Evolutionary conservation across 371 early-diverging fungal genomes (phyloP).

Genomic region (Amoeboaphelidium protococcarum): DNA sequence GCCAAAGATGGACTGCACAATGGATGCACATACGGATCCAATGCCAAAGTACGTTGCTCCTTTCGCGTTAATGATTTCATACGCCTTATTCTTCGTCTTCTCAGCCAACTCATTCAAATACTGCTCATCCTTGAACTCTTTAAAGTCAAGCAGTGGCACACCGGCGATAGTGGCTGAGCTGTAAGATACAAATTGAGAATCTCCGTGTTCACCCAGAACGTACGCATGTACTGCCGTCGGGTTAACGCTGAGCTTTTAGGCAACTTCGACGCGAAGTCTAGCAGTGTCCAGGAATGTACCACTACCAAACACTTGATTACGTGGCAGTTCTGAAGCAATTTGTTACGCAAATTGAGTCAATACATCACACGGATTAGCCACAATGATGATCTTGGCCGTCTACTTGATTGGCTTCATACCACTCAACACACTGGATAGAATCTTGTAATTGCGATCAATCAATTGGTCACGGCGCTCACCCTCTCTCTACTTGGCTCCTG

Average conservation of each 20-base stretch:
- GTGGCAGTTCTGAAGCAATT: slow-evolving; percentile 41
- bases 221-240: slow-evolving; percentile 47
- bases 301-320: slow-evolving; percentile 49
- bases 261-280: slow-evolving; percentile 34
- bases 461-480: slow-evolving; percentile 43
- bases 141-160: slow-evolving; percentile 30
- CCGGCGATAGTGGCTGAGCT: slow-evolving; percentile 41
- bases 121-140: slow-evolving; percentile 19
- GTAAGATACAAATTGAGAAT: slow-evolving; percentile 48
- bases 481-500: slow-evolving; percentile 57
- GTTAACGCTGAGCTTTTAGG: slow-evolving; percentile 21
- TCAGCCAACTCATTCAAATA: slow-evolving; percentile 24
- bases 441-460: slow-evolving; percentile 47
- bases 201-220: slow-evolving; percentile 61
- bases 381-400: slow-evolving; percentile 14
- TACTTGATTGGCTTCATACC: slow-evolving; percentile 41
- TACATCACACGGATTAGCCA: slow-evolving; percentile 32
- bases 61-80: slow-evolving; percentile 53
- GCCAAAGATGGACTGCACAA: background rate
- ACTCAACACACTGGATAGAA: slow-evolving; percentile 34
- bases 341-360: slow-evolving; percentile 55
- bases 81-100: slow-evolving; percentile 37
- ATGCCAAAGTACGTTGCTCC: slow-evolving; percentile 69
- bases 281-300: slow-evolving; percentile 59
- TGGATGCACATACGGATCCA: slow-evolving; percentile 6